Evolutionary conservation across 768 basidiomycete species (phyloP).

Genomic region (Leccinellum albellum): DNA sequence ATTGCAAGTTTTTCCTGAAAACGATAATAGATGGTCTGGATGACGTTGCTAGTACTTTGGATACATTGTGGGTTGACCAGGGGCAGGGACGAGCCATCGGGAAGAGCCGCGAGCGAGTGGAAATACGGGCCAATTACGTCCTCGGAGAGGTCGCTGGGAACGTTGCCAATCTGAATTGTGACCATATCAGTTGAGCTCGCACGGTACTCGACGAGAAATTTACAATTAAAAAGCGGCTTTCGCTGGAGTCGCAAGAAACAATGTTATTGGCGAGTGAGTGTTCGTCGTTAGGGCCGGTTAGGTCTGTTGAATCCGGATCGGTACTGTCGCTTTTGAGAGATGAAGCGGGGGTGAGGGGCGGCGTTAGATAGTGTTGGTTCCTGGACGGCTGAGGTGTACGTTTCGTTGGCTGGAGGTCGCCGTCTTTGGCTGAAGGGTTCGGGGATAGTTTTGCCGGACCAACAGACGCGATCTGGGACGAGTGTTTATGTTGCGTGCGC

Average conservation of each 20-base stretch:
- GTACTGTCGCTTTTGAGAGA: constrained; percentile 39
- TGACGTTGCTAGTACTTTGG: constrained; percentile 24
- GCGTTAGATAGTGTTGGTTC: constrained; percentile 49
- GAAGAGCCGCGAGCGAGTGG: constrained; percentile 21
- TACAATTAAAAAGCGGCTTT: constrained; percentile 34
- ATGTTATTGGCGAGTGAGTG: constrained; percentile 18
- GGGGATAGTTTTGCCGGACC: constrained; percentile 11
- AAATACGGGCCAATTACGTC: constrained; percentile 31
- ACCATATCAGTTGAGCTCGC: constrained; percentile 12
- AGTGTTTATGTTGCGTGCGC: constrained; percentile 20
- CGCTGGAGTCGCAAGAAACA: constrained; percentile 12
- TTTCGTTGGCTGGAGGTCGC: constrained; percentile 16
- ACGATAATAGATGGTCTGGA: constrained; percentile 57
- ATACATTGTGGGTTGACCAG: constrained; percentile 5
- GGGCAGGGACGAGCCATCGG: constrained; percentile 6
- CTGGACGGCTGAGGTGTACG: constrained; percentile 22
- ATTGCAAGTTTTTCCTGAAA: constrained; percentile 49
- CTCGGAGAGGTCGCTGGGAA: constrained; percentile 32
- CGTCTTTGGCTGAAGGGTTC: constrained; percentile 11
- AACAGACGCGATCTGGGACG: constrained; percentile 18
- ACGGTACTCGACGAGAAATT: neutral
- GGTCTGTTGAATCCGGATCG: constrained; percentile 32
- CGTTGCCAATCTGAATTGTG: constrained; percentile 37
- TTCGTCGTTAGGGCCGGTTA: constrained; percentile 16
- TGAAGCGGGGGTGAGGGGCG: constrained; percentile 69